Evolutionary conservation across 2,329 filamentous ascomycete species (phyloP), one percentile per base, ranked within the genome.

Genomic region (Colletotrichum sojae): DNA sequence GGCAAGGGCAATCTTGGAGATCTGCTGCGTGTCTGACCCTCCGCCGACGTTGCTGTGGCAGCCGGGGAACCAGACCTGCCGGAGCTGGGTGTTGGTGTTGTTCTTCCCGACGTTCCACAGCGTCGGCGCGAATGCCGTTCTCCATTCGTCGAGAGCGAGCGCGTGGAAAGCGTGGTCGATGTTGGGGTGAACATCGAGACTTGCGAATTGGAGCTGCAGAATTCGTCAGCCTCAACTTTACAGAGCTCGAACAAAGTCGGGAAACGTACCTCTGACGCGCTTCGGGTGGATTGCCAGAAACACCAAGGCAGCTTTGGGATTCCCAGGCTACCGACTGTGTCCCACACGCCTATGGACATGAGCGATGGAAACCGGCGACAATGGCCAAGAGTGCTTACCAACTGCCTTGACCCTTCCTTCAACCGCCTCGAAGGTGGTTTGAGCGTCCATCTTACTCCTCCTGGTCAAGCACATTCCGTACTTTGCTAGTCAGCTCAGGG

Each of bases 31-130:
- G 1, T 70, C 56, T 84, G 86, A 89, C 1, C 88, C 88, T 22
- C 88, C 88, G 3, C 88, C 88, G 53, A 90, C 88, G 66, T 90
- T 88, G 9, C 85, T 87, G 73, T 91, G 89, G 57, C 83, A 84
- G 16, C 88, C 89, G 0, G 88, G 85, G 73, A 91, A 91, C 85
- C 85, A 87, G 5, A 74, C 73, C 27, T 75, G 74, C 2, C 70
- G 67, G 10, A 75, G 73, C 8, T 72, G 60, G 5, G 71, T 72
- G 9, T 63, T 53, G n/a, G 20, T 64, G 1, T 58, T 67, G 46
- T 73, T 71, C 4, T 27, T 43, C 46, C 67, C 70, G 25, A 51
- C 54, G 39, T 67, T 74, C 78, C 78, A 80, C 12, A 80, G 67
- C 2, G 75, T 75, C 1, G 76, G 76, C 0, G 72, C 70, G 45